phyloP scores from a whole-genome alignment of 176 grass and related monocot species.

The Oryza rufipogon region DNA sequence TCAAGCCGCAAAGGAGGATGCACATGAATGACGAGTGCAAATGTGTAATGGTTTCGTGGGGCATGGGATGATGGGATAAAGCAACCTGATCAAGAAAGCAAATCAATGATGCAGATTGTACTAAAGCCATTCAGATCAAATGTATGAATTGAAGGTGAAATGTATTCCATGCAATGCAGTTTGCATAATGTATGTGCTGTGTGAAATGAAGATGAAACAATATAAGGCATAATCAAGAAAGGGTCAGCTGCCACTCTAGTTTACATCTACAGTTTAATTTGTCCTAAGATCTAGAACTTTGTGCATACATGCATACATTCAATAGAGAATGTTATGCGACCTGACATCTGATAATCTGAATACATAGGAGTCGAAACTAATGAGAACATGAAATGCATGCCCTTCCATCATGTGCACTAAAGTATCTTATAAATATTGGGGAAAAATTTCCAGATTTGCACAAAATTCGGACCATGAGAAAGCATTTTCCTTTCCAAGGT shows the following conservation, averaged over 20 bases:
- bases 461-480: background rate
- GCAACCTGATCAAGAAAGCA: background rate
- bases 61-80: conserved; percentile 12
- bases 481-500: conserved; percentile 22
- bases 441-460: background rate
- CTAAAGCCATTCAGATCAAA: conserved; percentile 20
- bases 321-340: background rate
- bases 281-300: background rate
- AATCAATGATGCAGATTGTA: conserved; percentile 10
- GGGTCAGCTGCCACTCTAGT: background rate
- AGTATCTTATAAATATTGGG: background rate
- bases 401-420: background rate
- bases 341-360: conserved; percentile 13
- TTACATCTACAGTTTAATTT: background rate
- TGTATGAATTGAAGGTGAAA: background rate
- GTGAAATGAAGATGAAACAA: background rate
- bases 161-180: background rate
- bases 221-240: background rate
- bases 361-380: background rate
- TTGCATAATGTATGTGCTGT: background rate
- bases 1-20: background rate
- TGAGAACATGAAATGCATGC: background rate
- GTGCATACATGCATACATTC: background rate
- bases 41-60: background rate
- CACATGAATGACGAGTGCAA: background rate